Conservation (phyloP, 1,139 yeast genomes). For the Meyerozyma carpophila region DNA sequence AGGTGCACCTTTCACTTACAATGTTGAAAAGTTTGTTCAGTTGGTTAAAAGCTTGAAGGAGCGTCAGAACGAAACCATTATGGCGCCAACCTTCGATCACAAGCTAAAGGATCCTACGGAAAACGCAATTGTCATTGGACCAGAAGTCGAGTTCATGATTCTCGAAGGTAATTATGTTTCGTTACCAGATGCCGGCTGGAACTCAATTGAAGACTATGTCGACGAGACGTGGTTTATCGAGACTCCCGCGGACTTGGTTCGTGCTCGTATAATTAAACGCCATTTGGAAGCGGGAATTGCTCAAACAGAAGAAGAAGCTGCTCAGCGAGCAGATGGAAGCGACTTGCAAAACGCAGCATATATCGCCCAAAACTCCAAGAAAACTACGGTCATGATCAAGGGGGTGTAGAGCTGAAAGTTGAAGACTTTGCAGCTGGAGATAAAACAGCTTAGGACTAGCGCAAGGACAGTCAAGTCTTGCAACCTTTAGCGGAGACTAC, state of each 20-base stretch:
- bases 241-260: slow-evolving; percentile 7
- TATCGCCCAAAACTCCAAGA: slow-evolving; percentile 6
- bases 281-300: slow-evolving; percentile 13
- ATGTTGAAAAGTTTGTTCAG: slow-evolving; percentile 8
- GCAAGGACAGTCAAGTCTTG: no score
- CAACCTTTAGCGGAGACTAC: no score
- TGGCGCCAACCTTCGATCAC: slow-evolving; percentile 15
- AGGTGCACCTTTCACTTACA: slow-evolving; percentile 19
- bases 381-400: not conserved
- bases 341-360: slow-evolving; percentile 14
- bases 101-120: slow-evolving; percentile 14
- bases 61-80: slow-evolving; percentile 2
- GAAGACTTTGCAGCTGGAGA: no score
- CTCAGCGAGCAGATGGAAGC: slow-evolving; percentile 11
- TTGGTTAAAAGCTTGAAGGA: slow-evolving; percentile 8
- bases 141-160: slow-evolving; percentile 10
- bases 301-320: slow-evolving; percentile 9
- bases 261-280: slow-evolving; percentile 11
- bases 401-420: not conserved
- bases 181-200: slow-evolving; percentile 13
- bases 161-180: slow-evolving; percentile 16
- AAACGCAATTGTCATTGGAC: slow-evolving; percentile 10
- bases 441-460: no score
- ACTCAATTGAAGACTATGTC: slow-evolving; percentile 5
- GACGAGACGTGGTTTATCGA: slow-evolving; percentile 13